These are phyloP conservation scores for Arachnopeziza araneosa DNA, from an alignment of 2,329 filamentous ascomycete genomes.

Conservation along the genomic window DNA sequence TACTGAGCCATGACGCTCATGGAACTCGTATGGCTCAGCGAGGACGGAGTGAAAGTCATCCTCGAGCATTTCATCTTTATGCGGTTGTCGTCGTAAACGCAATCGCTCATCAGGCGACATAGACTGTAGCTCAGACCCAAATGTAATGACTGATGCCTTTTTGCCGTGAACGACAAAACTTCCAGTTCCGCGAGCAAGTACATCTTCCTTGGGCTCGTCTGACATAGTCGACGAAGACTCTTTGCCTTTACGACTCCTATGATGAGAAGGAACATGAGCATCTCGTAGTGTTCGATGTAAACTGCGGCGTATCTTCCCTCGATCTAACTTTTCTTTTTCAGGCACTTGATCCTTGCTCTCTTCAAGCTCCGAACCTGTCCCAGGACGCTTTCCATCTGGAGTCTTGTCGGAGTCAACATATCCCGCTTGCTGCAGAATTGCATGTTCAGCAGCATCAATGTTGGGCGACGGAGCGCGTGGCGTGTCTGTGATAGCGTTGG, in stretches of 20 bases:
- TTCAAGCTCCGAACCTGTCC: slow-evolving; percentile 33
- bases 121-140: slow-evolving; percentile 83
- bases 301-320: slow-evolving; percentile 65
- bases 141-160: slow-evolving; percentile 95
- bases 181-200: slow-evolving; percentile 71
- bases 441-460: slow-evolving; percentile 59
- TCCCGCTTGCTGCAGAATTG: slow-evolving; percentile 62
- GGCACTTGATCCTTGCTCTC: slow-evolving; percentile 24
- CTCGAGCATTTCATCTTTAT: slow-evolving; percentile 31
- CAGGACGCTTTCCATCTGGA: slow-evolving; percentile 34
- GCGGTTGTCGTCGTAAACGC: slow-evolving; percentile 52
- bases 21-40: slow-evolving; percentile 37
- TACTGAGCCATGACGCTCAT: slow-evolving; percentile 51
- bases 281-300: slow-evolving; percentile 87
- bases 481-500: slow-evolving; percentile 27
- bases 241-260: slow-evolving; percentile 70
- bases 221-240: slow-evolving; percentile 59
- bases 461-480: slow-evolving; percentile 28
- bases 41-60: slow-evolving; percentile 51
- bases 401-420: slow-evolving; percentile 47
- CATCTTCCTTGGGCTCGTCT: slow-evolving; percentile 50
- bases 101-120: slow-evolving; percentile 69
- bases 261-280: slow-evolving; percentile 58
- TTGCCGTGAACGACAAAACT: slow-evolving; percentile 97
- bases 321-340: slow-evolving; percentile 31